Evolutionary conservation across 2,329 filamentous ascomycete species (phyloP), one percentile per base, ranked within the genome.

Genomic region (Hymenotorrendiella dingleyae): DNA sequence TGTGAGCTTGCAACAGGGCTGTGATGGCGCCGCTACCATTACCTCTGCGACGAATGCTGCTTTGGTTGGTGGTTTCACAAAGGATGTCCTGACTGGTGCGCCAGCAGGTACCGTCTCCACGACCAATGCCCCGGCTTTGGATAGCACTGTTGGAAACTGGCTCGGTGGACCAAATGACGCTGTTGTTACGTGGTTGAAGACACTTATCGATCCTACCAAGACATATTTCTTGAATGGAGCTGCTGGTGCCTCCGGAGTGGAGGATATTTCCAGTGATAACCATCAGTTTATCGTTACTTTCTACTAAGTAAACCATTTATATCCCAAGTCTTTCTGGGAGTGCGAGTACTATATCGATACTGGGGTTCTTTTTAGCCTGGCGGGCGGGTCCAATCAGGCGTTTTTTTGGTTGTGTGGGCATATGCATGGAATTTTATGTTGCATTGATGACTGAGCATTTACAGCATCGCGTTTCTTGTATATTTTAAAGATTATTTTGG

Each of bases 1-100:
- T 42, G 61, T 67, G 39, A 57, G 51, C 7, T 43, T 66, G 0
- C 50, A 66, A 49, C 63, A 66, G 40, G 64, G 65, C 0, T 66
- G 62, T 38, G 64, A 67, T 43, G 63, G 64, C 9, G 61, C 64
- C 1, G 65, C 62, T 5, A 63, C 57, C 3, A 62, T 67, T 23
- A 54, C 56, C 12, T 58, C 61, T 11, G 66, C 64, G 1, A 65
- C 67, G 46, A 62, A 54, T 16, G 56, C 58, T 12, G 30, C 22
- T 14, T 41, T 52, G 9, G 53, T 48, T 7, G 62, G 62, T 37
- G 62, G 62, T 10, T 64, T 64, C 32, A 44, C 42, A 2, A 42
- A 62, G 35, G 61, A 63, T 42, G 56, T 65, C 30, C 39, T 63
- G 14, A 57, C 55, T 10, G 57, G 52, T n/a, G 64, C 64, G 10